Base-by-base conservation (phyloP, 305 asterid species). In the Solanum hybrid region DNA sequence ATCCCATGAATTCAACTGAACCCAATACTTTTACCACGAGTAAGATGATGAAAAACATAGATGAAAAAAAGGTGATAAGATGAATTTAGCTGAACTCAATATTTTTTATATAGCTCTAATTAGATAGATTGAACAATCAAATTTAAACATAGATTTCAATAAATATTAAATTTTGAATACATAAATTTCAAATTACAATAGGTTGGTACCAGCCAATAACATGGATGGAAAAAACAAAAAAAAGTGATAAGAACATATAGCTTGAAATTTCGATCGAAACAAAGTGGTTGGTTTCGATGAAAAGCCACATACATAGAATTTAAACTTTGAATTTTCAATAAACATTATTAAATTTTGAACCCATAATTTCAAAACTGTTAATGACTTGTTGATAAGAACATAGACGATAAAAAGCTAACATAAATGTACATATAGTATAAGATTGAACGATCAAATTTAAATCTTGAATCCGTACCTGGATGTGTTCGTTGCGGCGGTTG, bases 381-480 rank as follows among this genome's bases (percentile, higher is more conserved):
- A 33, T 33, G n/a, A 18, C 13, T 76, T 2, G 5, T 6, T 74
- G 22, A 13, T 12, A 6, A 13, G 37, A 76, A 76, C 2, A 31
- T 31, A 75, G 81, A 75, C 11, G 12, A 2, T 6, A 29, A 74
- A 29, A 29, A 3, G 3, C 69, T 7, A 33, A 75, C 11, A 75
- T 14, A 31, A 76, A 76, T 1, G 1, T 61, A 33, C 20, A 57
- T 57, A 33, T 61, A 61, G 4, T 75, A 73, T 26, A 11, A 11
- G 57, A 24, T 13, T 24, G 24, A 80, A 39, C 0, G 0, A 40
- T 29, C 1, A 14, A 51, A 31, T 81, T 37, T 14, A 79, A 29
- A 80, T 76, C 1, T 0, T 78, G 28, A 80, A 89, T 36, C 1
- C 1, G 24, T 1, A 95, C 96, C 97, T 61, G 90, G 92, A 4